Percentiles rank a stretch among this genome's conserved stretches.
Conservation (phyloP, 2,329 filamentous ascomycete genomes). For the Monosporascus sp. region DNA sequence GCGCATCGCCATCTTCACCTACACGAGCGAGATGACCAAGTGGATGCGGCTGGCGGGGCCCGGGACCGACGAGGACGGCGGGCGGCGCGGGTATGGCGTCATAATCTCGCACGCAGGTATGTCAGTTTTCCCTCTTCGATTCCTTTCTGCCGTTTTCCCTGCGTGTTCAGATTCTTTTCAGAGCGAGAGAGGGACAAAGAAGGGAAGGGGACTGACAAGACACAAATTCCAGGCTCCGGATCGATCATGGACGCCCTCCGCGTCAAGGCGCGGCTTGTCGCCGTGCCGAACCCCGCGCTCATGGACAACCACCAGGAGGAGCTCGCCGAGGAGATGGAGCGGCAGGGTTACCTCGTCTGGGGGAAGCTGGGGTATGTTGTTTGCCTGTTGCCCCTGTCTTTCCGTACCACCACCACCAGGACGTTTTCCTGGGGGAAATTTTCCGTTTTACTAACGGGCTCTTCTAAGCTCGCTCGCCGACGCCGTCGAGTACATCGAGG, state of each 20-base stretch:
- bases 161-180: neutral
- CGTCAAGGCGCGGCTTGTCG: conserved; percentile 69
- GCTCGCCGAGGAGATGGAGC: conserved; percentile 70
- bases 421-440: no score
- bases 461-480: conserved; percentile 15
- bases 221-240: conserved; percentile 63
- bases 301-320: conserved; percentile 90
- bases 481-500: conserved; percentile 14
- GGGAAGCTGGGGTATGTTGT: conserved; percentile 61
- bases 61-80: conserved; percentile 29
- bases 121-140: conserved; percentile 13
- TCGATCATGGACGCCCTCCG: conserved; percentile 81
- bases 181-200: neutral
- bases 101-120: conserved; percentile 87
- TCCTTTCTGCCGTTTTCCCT: neutral
- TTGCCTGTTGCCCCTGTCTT: neutral
- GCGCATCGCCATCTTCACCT: conserved; percentile 58
- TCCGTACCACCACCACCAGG: no score
- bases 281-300: conserved; percentile 78
- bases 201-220: neutral
- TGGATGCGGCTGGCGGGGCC: conserved; percentile 54
- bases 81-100: conserved; percentile 53
- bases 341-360: conserved; percentile 71
- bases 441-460: neutral
- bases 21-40: conserved; percentile 55